Evolutionary conservation across 2,329 filamentous ascomycete species (phyloP).

Genomic region (Aspergillus ustus): DNA sequence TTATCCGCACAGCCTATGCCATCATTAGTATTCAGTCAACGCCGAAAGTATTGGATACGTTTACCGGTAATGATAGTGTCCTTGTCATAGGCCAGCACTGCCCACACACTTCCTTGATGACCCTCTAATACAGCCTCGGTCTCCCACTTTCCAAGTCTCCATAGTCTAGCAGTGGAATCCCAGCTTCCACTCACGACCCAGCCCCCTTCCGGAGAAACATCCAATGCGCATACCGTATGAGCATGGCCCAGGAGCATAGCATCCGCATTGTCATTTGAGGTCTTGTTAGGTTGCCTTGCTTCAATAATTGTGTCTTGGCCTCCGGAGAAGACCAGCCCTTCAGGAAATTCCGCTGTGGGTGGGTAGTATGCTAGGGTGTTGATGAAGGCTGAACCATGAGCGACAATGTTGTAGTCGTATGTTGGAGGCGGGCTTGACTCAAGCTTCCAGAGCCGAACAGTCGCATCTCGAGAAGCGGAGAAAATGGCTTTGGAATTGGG

Average conservation of each 20-base stretch:
- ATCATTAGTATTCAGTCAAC: constrained; percentile 22
- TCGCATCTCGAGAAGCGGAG: constrained; percentile 89
- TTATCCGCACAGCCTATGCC: constrained; percentile 78
- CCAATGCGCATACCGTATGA: constrained; percentile 85
- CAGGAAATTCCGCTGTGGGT: constrained; percentile 68
- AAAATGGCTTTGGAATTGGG: constrained; percentile 73
- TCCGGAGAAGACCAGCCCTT: constrained; percentile 83
- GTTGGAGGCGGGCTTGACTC: constrained; percentile 66
- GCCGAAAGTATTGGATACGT: constrained; percentile 8
- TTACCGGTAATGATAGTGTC: constrained; percentile 76
- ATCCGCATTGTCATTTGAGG: constrained; percentile 76
- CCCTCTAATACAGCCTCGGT: constrained; percentile 71
- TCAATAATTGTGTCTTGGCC: constrained; percentile 94
- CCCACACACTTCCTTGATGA: constrained; percentile 85
- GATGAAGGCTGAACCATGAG: constrained; percentile 82
- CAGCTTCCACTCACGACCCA: constrained; percentile 90
- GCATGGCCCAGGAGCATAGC: constrained; percentile 84
- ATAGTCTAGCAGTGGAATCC: constrained; percentile 87
- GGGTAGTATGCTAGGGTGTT: constrained; percentile 81
- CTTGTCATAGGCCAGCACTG: constrained; percentile 81
- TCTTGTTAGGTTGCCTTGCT: constrained; percentile 72
- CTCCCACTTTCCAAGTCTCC: constrained; percentile 87
- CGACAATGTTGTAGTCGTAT: constrained; percentile 78
- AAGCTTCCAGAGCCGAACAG: constrained; percentile 83
- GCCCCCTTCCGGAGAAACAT: constrained; percentile 72